Evolutionary conservation across 1,284 basidiomycete species (phyloP).

Genomic region (Fomitopsis betulina): DNA sequence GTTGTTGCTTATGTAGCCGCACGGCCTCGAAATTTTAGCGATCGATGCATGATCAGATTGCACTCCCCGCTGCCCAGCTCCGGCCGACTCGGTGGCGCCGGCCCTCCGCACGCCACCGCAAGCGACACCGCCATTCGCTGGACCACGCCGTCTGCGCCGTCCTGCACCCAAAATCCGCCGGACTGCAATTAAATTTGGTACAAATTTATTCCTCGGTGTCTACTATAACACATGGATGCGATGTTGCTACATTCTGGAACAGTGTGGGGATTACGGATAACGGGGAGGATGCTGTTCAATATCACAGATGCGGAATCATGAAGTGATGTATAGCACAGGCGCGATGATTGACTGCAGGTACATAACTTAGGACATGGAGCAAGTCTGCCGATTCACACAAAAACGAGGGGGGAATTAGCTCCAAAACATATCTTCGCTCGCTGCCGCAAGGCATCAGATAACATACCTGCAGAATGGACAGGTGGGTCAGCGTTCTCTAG

Average conservation of each 20-base stretch:
- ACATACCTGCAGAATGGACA: constrained; percentile 18
- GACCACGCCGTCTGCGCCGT: neutral
- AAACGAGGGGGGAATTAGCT: constrained; percentile 5
- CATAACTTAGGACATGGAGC: constrained; percentile 16
- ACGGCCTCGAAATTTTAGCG: constrained; percentile 31
- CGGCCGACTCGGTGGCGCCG: constrained; percentile 24
- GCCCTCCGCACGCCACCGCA: constrained; percentile 21
- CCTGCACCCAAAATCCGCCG: neutral
- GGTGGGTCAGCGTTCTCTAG: constrained; percentile 10
- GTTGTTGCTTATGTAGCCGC: constrained; percentile 33
- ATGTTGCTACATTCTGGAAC: constrained; percentile 17
- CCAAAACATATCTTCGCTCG: constrained; percentile 8
- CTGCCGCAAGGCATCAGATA: constrained; percentile 23
- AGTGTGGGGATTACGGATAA: constrained; percentile 3
- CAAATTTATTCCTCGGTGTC: constrained; percentile 1
- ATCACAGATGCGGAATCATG: constrained; percentile 12
- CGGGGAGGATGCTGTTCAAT: constrained; percentile 10
- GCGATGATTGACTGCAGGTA: constrained; percentile 1
- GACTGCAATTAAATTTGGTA: neutral
- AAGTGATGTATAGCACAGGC: constrained; percentile 9
- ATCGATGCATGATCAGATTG: constrained; percentile 33
- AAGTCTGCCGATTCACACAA: neutral
- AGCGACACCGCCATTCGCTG: neutral
- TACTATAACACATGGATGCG: constrained; percentile 16
- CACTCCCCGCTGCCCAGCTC: constrained; percentile 15